phyloP scores from a whole-genome alignment of 192 early-diverging fungal species.

The Coemansia sp. region DNA sequence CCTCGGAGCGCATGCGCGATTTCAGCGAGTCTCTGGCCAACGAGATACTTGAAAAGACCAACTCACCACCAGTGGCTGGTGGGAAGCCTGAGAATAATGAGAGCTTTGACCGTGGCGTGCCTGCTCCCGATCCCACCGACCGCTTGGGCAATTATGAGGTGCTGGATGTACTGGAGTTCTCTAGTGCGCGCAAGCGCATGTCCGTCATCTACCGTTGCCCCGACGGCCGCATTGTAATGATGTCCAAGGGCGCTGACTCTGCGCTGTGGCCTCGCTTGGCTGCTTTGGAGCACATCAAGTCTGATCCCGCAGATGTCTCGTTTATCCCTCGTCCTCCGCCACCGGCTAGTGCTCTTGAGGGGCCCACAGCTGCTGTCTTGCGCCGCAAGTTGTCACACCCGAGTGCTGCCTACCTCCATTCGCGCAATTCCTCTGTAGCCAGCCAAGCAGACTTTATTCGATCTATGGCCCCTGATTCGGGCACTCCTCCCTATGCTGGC shows the following conservation, averaged over 20 bases:
- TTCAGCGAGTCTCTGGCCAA: slow-evolving; percentile 19
- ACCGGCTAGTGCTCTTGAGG: background rate
- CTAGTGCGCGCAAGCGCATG: slow-evolving; percentile 87
- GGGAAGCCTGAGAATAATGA: slow-evolving; percentile 16
- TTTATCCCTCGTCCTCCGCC: slow-evolving; percentile 33
- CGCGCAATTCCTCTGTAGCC: slow-evolving; percentile 42
- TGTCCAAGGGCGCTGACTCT: slow-evolving; percentile 92
- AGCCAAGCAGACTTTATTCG: slow-evolving; percentile 16
- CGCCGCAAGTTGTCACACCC: slow-evolving; percentile 42
- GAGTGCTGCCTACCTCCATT: slow-evolving; percentile 46
- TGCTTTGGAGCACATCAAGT: slow-evolving; percentile 14
- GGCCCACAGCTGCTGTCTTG: background rate
- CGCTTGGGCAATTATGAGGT: slow-evolving; percentile 55
- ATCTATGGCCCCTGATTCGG: background rate
- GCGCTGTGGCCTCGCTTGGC: slow-evolving; percentile 69
- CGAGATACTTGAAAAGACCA: background rate
- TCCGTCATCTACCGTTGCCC: slow-evolving; percentile 71
- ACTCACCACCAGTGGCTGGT: background rate
- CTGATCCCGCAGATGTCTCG: slow-evolving; percentile 16
- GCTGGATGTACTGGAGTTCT: slow-evolving; percentile 81
- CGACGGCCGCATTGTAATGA: slow-evolving; percentile 71
- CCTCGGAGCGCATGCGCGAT: slow-evolving; percentile 48
- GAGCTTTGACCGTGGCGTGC: slow-evolving; percentile 56
- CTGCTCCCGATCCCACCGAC: slow-evolving; percentile 38
- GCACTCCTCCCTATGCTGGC: background rate